Conservation (phyloP, 257 asterid species). For the Solanum verrucosum region DNA sequence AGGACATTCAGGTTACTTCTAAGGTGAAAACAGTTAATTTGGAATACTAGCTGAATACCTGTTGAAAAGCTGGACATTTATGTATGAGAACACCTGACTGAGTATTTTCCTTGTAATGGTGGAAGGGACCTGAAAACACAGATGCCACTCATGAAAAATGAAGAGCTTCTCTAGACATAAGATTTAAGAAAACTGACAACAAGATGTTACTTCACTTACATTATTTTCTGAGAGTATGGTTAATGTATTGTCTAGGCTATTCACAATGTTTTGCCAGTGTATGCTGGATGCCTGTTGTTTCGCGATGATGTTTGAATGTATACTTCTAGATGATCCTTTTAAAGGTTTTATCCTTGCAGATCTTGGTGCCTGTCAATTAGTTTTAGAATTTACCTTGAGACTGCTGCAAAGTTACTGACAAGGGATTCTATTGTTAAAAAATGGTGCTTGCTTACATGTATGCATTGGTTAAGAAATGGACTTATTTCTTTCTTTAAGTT, state of each 20-base stretch:
- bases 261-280: constrained; percentile 79
- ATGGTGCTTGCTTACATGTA: constrained; percentile 54
- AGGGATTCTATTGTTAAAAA: background rate
- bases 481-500: constrained; percentile 79
- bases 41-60: constrained; percentile 41
- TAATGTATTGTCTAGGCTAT: constrained; percentile 55
- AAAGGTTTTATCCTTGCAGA: constrained; percentile 68
- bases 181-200: constrained; percentile 1
- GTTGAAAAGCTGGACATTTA: constrained; percentile 93
- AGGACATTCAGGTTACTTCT: background rate
- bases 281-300: constrained; percentile 72
- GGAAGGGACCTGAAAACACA: constrained; percentile 53
- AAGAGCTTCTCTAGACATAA: background rate
- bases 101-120: constrained; percentile 63
- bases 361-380: constrained; percentile 70
- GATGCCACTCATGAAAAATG: background rate
- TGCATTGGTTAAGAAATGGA: constrained; percentile 70
- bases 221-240: constrained; percentile 53
- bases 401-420: background rate
- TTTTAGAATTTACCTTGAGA: constrained; percentile 9
- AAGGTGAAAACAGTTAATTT: background rate
- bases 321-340: constrained; percentile 59
- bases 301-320: constrained; percentile 46
- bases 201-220: constrained; percentile 31
- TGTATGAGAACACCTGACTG: constrained; percentile 90